Evolutionary conservation across 257 asterid genomes (phyloP), one percentile per base, ranked within the genome.

Genomic region (Scutellaria baicalensis): DNA sequence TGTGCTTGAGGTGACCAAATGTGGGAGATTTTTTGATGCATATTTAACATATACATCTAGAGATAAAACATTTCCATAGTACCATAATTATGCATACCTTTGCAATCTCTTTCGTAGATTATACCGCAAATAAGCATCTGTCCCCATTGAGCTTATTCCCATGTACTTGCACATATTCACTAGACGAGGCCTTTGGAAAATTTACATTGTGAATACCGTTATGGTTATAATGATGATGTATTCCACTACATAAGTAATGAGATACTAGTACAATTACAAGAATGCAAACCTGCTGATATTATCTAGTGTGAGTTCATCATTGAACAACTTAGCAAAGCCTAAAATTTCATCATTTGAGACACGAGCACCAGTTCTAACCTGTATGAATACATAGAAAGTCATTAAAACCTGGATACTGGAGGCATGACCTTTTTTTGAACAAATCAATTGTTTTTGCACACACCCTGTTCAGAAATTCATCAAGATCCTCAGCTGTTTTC

Each of bases 111-210:
- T 89, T 12, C 96, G 87, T 36, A 92, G 96, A 95, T 84, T 86
- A 81, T 72, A 88, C 31, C 96, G 94, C 84, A 92, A 79, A 73
- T 87, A 89, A 69, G 96, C 78, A 85, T 92, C 98, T 2, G 98
- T 89, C 56, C 98, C 98, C 43, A 83, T 88, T 33, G 96, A 81
- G 55, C 70, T 81, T 75, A 92, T 84, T 39, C 98, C 98, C 98
- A 92, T 92, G 71, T 92, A 92, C 83, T 92, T 92, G 96, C 98
- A 92, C 98, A 92, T 92, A 65, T 74, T 92, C 73, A 89, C 94
- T 59, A 92, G 79, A 57, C 98, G 95, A 51, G 98, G 89, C 85
- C 98, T 92, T 68, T 21, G 73, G 18, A 23, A 50, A 59, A 68
- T 58, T 27, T 36, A 75, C 56, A 63, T 55, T 48, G 36, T 16